Evolutionary conservation across 805 yeast species (phyloP), one percentile per base, ranked within the genome.

Genomic region (Yamadazyma scolyti): DNA sequence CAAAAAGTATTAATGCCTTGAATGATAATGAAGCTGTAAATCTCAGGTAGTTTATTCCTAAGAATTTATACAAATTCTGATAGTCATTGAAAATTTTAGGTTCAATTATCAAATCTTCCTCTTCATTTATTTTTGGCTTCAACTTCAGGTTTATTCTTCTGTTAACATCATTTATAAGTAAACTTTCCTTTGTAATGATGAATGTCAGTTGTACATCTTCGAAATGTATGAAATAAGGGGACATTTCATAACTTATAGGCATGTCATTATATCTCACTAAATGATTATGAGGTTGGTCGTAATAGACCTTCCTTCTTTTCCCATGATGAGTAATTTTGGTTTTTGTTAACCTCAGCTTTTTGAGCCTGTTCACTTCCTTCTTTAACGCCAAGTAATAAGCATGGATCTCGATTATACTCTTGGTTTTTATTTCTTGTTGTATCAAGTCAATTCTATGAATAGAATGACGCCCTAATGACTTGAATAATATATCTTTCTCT

Each of bases 401-500:
- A 28, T 55, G 28, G 5, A 78, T 67, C 37, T 77, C 79, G 1
- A 56, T 18, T 3, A 45, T 37, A 4, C 73, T 54, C 43, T 77
- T 78, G 4, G 44, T 37, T 13, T 11, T 15, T 5, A 78, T 37
- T 9, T 55, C 43, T 2, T 42, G 43, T 9, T 52, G 44, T 1
- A 78, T 70, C 9, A 48, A 31, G 6, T 73, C 75, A 1, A 62
- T 31, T n/a, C 67, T 45, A 31, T 65, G 65, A 14, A 75, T 76
- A 2, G 79, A 68, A 42, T 61, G 68, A 20, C 78, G 53, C 1
- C 72, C 65, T 19, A 79, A 46, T 14, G 66, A 57, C 13, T 58
- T 56, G 48, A 76, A 79, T 48, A 79, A 79, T 9, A 33, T 23
- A 13, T 70, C 72, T 41, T 78, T 77, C 33, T 79, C 83, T 1